These are phyloP conservation scores for Pneumocystis canis DNA, from an alignment of 1,139 yeast genomes.

Conservation along the genomic window DNA sequence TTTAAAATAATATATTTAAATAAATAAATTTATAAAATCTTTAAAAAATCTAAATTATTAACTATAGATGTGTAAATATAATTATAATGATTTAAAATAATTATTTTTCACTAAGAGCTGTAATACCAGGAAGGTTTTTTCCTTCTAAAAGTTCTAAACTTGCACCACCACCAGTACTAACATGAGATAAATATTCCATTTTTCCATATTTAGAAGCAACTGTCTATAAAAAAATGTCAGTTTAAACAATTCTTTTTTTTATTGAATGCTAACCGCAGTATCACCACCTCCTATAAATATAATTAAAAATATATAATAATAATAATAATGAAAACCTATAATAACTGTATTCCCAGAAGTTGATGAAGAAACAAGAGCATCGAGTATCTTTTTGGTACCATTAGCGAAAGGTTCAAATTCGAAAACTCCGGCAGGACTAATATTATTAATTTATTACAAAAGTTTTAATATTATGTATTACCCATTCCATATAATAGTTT, in stretches of 20 bases:
- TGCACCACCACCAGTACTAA: conserved; percentile 99
- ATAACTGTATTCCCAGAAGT: conserved; percentile 81
- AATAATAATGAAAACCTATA: conserved; percentile 31
- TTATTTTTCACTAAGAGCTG: conserved; percentile 64
- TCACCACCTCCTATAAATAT: background rate
- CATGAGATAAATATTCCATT: conserved; percentile 87
- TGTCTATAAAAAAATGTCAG: conserved; percentile 23
- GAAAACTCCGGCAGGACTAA: conserved; percentile 85
- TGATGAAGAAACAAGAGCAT: conserved; percentile 73
- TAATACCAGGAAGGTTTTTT: conserved; percentile 93
- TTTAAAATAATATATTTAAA: too few relatives aligned
- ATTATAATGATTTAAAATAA: background rate
- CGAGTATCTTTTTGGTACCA: conserved; percentile 82
- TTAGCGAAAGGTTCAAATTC: conserved; percentile 80
- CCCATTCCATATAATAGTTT: conserved; percentile 98
- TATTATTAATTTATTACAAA: background rate
- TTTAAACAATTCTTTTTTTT: background rate
- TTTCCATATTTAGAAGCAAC: conserved; percentile 96
- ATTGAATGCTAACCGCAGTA: background rate
- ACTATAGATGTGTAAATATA: too few relatives aligned
- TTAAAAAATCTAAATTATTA: too few relatives aligned
- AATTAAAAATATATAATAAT: background rate
- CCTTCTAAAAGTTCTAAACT: conserved; percentile 95
- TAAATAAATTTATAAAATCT: too few relatives aligned
- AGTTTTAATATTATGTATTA: conserved; percentile 10